Conservation (phyloP, 2,329 filamentous ascomycete species). For the Cladophialophora bantiana region DNA sequence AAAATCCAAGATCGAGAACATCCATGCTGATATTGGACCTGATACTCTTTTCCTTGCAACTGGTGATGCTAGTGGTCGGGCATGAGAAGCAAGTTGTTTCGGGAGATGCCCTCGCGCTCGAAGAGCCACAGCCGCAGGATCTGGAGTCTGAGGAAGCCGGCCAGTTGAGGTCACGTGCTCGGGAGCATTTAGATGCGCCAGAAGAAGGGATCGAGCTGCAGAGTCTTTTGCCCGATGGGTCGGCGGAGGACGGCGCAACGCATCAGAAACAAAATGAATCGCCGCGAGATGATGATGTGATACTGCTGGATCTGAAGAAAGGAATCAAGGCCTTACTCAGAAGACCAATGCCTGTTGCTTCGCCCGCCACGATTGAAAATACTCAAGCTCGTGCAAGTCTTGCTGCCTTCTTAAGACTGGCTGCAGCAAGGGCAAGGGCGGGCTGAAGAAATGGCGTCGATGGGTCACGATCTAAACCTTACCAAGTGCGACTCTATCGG, state of each 20-base stretch:
- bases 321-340: slow-evolving; percentile 25
- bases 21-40: slow-evolving; percentile 62
- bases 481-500: background rate
- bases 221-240: slow-evolving; percentile 30
- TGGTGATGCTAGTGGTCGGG: slow-evolving; percentile 63
- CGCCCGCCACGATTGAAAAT: slow-evolving; percentile 22
- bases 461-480: background rate
- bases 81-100: slow-evolving; percentile 57
- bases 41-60: slow-evolving; percentile 61
- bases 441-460: background rate
- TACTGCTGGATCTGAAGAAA: slow-evolving; percentile 31
- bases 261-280: slow-evolving; percentile 8
- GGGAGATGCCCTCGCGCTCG: slow-evolving; percentile 37
- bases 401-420: slow-evolving; percentile 32
- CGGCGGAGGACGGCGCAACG: background rate
- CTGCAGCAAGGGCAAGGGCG: slow-evolving; percentile 29
- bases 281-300: slow-evolving; percentile 28
- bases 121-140: slow-evolving; percentile 52
- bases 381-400: slow-evolving; percentile 26
- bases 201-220: slow-evolving; percentile 36
- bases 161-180: slow-evolving; percentile 19
- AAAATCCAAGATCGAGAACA: slow-evolving; percentile 63
- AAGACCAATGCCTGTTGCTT: slow-evolving; percentile 17
- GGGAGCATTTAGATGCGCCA: slow-evolving; percentile 11
- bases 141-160: slow-evolving; percentile 68